These are phyloP conservation scores for Malus orientalis DNA, from an alignment of 306 rosid genomes.

Conservation along the genomic window DNA sequence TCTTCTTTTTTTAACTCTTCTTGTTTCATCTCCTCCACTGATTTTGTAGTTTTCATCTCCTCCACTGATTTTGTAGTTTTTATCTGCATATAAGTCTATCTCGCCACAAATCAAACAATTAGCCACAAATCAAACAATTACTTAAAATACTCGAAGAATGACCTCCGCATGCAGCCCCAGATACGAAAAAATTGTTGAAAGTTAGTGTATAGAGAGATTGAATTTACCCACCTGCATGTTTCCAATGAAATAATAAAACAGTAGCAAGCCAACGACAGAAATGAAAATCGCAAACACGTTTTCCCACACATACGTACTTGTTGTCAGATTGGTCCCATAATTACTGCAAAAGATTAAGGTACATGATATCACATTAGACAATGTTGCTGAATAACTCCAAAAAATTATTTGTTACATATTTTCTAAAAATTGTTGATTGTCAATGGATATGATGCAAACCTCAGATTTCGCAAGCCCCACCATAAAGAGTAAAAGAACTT, in stretches of 20 bases:
- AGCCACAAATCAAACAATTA: no score
- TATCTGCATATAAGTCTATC: slow-evolving; percentile 29
- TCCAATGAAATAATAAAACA: slow-evolving; percentile 31
- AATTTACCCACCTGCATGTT: slow-evolving; percentile 27
- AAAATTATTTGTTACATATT: no score
- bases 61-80: slow-evolving; percentile 26
- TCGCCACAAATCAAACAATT: no score
- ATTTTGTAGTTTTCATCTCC: no score
- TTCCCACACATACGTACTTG: slow-evolving; percentile 28
- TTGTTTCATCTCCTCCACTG: no score
- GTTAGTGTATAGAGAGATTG: background rate
- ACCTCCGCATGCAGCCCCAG: background rate
- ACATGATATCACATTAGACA: no score
- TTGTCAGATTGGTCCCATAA: slow-evolving; percentile 26
- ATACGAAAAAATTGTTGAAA: background rate
- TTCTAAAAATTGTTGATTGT: background rate
- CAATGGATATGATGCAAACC: background rate
- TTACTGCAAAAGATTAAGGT: background rate
- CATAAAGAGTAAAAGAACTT: slow-evolving; percentile 29
- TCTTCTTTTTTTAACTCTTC: slow-evolving; percentile 33
- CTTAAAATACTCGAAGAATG: no score
- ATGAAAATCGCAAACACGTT: slow-evolving; percentile 19
- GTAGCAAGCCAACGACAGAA: slow-evolving; percentile 23
- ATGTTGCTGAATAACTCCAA: no score
- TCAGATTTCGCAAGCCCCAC: slow-evolving; percentile 37